phyloP scores from a whole-genome alignment of 2,329 filamentous ascomycete species.

The Graphiopsis chlorocephala region DNA sequence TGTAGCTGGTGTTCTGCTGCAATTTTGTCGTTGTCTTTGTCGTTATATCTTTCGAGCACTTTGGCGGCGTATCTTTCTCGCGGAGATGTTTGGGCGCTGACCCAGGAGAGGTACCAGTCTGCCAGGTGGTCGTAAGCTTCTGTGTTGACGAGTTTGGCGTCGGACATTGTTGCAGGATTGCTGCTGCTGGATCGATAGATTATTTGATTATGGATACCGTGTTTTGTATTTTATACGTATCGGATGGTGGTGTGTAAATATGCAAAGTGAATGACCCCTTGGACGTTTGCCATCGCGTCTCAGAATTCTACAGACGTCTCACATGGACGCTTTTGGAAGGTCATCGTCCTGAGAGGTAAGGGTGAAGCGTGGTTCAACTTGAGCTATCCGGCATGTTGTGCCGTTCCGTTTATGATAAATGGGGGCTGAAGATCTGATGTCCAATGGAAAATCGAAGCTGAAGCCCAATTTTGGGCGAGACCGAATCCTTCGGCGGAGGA shows the following conservation, averaged over 20 bases:
- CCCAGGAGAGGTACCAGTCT: constrained; percentile 38
- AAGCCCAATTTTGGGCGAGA: neutral
- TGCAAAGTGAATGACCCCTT: neutral
- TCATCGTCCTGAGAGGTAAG: neutral
- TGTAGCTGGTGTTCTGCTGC: too few species aligned
- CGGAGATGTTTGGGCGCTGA: constrained; percentile 23
- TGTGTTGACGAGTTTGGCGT: constrained; percentile 19
- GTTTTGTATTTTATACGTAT: neutral
- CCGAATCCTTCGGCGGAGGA: neutral
- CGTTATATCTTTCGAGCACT: constrained; percentile 26
- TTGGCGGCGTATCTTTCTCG: constrained; percentile 35
- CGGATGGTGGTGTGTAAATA: neutral
- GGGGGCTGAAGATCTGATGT: neutral
- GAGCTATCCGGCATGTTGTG: neutral
- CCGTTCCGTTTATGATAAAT: neutral
- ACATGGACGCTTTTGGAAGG: neutral
- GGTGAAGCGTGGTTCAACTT: constrained; percentile 3
- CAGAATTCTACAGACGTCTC: neutral
- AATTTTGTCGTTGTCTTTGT: neutral
- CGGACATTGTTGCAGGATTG: constrained; percentile 1
- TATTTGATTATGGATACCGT: neutral
- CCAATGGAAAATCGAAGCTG: neutral
- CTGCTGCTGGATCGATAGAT: neutral
- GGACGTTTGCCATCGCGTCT: neutral
- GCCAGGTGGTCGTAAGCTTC: constrained; percentile 39